A percentile compares a stretch with the other conserved stretches of the same genome.
Evolutionary conservation across 495 filamentous ascomycete genomes (phyloP).

Genomic region (Neurospora hispaniola): DNA sequence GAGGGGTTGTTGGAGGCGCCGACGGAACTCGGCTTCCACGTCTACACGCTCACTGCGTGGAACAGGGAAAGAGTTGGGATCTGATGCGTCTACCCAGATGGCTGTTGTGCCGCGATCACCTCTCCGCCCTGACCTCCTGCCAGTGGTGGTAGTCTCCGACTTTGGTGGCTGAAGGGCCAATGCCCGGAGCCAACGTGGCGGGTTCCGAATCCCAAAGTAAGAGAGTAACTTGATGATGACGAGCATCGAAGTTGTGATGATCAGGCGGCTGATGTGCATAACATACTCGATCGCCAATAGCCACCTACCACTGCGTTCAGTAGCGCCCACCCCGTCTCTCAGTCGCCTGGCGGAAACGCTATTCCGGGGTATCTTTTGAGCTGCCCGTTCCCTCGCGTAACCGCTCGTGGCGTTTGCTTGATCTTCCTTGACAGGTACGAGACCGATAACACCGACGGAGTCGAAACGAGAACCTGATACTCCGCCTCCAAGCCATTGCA

Average conservation of each 20-base stretch:
- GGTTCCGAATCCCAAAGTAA: constrained; percentile 48
- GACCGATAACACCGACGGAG: constrained; percentile 39
- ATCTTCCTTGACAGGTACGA: constrained; percentile 38
- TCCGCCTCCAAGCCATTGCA: constrained; percentile 38
- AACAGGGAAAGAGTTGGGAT: constrained; percentile 29
- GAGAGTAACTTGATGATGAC: constrained; percentile 43
- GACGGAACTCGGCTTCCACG: constrained; percentile 63
- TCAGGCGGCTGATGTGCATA: constrained; percentile 56
- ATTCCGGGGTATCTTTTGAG: constrained; percentile 40
- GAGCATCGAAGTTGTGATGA: constrained; percentile 48
- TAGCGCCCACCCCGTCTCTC: constrained; percentile 63
- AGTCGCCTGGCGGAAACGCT: constrained; percentile 22
- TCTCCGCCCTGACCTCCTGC: constrained; percentile 34
- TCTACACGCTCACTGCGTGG: constrained; percentile 56
- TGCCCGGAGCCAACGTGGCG: constrained; percentile 53
- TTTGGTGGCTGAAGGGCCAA: constrained; percentile 35
- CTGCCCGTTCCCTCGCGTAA: constrained; percentile 57
- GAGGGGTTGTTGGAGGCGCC: constrained; percentile 30
- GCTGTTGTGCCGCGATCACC: constrained; percentile 2
- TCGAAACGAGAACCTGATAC: constrained; percentile 35
- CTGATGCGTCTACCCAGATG: constrained; percentile 2
- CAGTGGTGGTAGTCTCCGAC: constrained; percentile 5
- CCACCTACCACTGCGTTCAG: constrained; percentile 62
- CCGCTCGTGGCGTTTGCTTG: constrained; percentile 40
- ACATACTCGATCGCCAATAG: constrained; percentile 65